Evolutionary conservation across 139 green algal genomes (phyloP).

Genomic region (Coelastrella sp.): DNA sequence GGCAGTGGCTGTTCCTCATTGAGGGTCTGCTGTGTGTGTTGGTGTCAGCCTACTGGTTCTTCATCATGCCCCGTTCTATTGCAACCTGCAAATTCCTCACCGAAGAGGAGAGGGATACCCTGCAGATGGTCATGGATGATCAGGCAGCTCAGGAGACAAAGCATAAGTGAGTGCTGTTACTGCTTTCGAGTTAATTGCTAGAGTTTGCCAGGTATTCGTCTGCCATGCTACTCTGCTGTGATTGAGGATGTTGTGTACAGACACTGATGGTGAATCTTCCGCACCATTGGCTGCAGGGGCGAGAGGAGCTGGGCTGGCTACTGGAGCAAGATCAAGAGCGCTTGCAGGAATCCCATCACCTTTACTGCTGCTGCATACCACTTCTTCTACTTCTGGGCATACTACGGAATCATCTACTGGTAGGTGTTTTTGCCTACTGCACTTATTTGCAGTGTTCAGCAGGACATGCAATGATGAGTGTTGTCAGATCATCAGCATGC

Average conservation of each 20-base stretch:
- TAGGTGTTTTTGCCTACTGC: too few species aligned
- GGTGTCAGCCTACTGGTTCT: constrained; percentile 51
- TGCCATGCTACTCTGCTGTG: too few species aligned
- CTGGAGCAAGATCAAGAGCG: constrained; percentile 30
- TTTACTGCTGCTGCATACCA: constrained; percentile 1
- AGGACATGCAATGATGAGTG: too few species aligned
- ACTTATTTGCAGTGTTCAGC: too few species aligned
- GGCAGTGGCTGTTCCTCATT: constrained; percentile 81
- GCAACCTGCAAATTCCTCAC: constrained; percentile 62
- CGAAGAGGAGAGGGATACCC: constrained; percentile 54
- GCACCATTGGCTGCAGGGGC: not conserved
- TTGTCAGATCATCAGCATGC: too few species aligned
- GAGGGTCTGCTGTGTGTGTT: constrained; percentile 64
- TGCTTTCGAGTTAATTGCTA: too few species aligned
- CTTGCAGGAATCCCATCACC: constrained; percentile 35
- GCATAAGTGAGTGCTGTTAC: not conserved
- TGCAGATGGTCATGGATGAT: constrained; percentile 37
- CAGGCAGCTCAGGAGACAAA: constrained; percentile 22
- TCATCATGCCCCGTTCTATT: constrained; percentile 49
- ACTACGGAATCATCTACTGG: constrained; percentile 47
- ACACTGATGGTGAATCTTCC: too few species aligned
- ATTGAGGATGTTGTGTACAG: too few species aligned
- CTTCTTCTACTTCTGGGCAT: constrained; percentile 50
- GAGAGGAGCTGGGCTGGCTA: constrained; percentile 32
- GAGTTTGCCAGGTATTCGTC: too few species aligned